Conservation (phyloP, 2,329 filamentous ascomycete genomes). For the Colletotrichum scovillei region DNA sequence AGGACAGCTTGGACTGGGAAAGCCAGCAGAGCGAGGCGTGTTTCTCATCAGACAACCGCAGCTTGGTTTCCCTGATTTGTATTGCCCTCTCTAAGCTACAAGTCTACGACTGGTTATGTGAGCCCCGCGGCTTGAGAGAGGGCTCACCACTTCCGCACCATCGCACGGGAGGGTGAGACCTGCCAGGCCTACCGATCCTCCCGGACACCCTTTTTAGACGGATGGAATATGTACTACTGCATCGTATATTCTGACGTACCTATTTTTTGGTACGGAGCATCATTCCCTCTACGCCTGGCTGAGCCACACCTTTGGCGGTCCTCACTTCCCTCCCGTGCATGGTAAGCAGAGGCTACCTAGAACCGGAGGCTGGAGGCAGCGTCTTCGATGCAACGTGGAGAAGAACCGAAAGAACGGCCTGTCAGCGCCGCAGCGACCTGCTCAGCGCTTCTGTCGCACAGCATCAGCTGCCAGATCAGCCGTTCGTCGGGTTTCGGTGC, state of each 20-base stretch:
- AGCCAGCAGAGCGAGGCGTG: not conserved
- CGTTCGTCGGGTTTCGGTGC: constrained; percentile 23
- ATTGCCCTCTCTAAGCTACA: not conserved
- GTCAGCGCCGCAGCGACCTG: not conserved
- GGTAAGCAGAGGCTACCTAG: not conserved
- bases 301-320: constrained; percentile 5
- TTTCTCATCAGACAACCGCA: not conserved
- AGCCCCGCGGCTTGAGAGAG: constrained; percentile 6
- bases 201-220: not conserved
- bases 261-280: not conserved
- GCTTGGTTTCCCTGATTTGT: not conserved
- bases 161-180: constrained; percentile 23
- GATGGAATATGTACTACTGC: not conserved
- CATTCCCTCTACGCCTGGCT: not conserved
- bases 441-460: constrained; percentile 15
- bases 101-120: not conserved
- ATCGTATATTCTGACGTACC: not conserved
- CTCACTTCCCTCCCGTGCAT: not conserved
- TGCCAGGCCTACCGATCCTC: not conserved
- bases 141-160: constrained; percentile 25
- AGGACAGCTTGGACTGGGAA: not conserved
- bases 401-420: not conserved
- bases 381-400: not conserved
- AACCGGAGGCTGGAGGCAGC: not conserved
- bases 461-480: constrained; percentile 26